A percentile compares a stretch with the other conserved stretches of the same genome.
phyloP scores from a whole-genome alignment of 768 basidiomycete species.

The Psilocybe cubensis region DNA sequence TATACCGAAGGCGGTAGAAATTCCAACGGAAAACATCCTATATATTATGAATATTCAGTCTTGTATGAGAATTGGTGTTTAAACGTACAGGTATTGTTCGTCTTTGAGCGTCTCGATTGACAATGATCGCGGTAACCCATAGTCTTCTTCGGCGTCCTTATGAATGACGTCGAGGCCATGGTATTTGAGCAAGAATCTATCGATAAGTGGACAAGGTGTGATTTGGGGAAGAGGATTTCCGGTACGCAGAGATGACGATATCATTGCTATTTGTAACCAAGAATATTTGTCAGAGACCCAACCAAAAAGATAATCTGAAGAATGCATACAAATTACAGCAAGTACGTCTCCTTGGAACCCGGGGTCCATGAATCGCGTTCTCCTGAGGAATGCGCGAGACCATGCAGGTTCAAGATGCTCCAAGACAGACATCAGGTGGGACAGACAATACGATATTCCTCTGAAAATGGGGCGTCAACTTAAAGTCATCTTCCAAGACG shows the following conservation, averaged over 20 bases:
- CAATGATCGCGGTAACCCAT: constrained; percentile 70
- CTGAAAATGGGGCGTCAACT: constrained; percentile 33
- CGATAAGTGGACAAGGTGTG: constrained; percentile 73
- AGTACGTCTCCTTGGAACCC: constrained; percentile 86
- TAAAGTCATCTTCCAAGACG: background rate
- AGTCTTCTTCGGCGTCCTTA: constrained; percentile 73
- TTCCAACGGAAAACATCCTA: constrained; percentile 74
- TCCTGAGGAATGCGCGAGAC: constrained; percentile 73
- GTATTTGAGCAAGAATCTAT: constrained; percentile 48
- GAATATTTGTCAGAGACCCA: background rate
- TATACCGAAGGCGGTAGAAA: constrained; percentile 69
- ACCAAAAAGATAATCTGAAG: background rate
- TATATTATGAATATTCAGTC: background rate
- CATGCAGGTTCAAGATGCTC: constrained; percentile 77
- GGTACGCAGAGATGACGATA: constrained; percentile 74
- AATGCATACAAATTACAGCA: constrained; percentile 70
- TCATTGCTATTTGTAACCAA: constrained; percentile 55
- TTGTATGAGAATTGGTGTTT: background rate
- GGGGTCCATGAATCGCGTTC: constrained; percentile 76
- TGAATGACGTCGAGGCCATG: constrained; percentile 72
- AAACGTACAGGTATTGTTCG: constrained; percentile 76
- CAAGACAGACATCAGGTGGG: constrained; percentile 74
- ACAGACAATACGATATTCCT: constrained; percentile 69
- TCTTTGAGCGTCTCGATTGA: constrained; percentile 76
- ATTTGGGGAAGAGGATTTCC: constrained; percentile 83